Evolutionary conservation across 441 rosid genomes (phyloP).

Genomic region (Euphorbia corollata): DNA sequence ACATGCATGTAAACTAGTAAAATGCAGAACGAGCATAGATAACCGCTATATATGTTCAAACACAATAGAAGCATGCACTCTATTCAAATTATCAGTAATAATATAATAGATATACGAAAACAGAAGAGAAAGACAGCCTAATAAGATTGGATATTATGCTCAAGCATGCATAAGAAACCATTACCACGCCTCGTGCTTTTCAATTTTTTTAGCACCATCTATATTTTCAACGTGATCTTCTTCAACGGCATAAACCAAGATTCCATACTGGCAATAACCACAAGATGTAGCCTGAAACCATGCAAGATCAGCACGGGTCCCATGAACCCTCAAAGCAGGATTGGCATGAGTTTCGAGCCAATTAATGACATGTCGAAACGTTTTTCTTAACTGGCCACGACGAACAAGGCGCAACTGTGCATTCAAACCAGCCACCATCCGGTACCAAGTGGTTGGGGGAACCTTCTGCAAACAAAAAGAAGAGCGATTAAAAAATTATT

Average conservation of each 20-base stretch:
- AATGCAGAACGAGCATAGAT: not conserved
- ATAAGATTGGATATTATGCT: conserved; percentile 7
- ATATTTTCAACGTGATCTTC: conserved; percentile 41
- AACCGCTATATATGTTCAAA: not conserved
- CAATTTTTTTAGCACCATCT: conserved; percentile 35
- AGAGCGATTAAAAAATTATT: conserved; percentile 15
- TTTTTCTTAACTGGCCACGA: conserved; percentile 63
- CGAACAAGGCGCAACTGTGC: conserved; percentile 90
- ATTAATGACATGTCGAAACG: conserved; percentile 60
- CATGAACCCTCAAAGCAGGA: conserved; percentile 66
- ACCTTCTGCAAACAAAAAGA: conserved; percentile 47
- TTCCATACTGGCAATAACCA: conserved; percentile 87
- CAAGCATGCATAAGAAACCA: conserved; percentile 9
- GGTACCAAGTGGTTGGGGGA: conserved; percentile 90
- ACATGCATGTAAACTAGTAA: too few species aligned
- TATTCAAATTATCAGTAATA: not conserved
- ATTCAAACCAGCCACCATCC: conserved; percentile 95
- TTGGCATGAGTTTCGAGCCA: conserved; percentile 98
- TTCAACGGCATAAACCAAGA: conserved; percentile 56
- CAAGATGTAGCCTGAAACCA: conserved; percentile 79
- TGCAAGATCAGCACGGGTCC: conserved; percentile 72
- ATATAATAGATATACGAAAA: not conserved
- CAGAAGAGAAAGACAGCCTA: not conserved
- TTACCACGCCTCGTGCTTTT: conserved; percentile 43
- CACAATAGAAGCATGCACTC: conserved; percentile 7